These are phyloP conservation scores for Jatropha multifida DNA, from an alignment of 441 rosid genomes.

Conservation along the genomic window DNA sequence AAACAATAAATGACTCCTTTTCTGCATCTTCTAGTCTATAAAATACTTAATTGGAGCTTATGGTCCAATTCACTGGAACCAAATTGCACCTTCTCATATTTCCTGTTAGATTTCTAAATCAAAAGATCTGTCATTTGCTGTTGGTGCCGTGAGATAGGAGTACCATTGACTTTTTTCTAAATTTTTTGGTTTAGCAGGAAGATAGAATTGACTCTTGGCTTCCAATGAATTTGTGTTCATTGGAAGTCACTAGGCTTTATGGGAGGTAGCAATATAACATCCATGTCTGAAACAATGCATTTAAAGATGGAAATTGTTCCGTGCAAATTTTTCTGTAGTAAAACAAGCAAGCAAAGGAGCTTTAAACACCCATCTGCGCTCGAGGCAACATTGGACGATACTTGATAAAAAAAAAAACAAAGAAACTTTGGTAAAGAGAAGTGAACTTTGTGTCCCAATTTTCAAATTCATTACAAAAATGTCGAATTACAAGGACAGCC, in stretches of 20 bases:
- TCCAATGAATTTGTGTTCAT: background rate
- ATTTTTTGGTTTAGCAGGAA: too few relatives aligned
- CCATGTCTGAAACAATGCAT: too few relatives aligned
- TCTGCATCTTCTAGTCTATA: slow-evolving; percentile 18
- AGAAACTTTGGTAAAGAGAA: background rate
- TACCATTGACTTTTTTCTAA: too few relatives aligned
- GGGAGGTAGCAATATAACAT: background rate
- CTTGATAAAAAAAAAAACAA: background rate
- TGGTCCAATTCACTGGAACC: slow-evolving; percentile 17
- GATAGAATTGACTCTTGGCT: background rate
- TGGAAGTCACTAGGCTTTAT: too few relatives aligned
- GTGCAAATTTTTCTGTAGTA: too few relatives aligned
- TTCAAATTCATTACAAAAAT: slow-evolving; percentile 20
- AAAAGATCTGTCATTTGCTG: background rate
- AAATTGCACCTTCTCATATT: background rate
- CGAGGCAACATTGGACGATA: too few relatives aligned
- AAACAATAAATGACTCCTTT: slow-evolving; percentile 31
- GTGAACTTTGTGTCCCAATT: slow-evolving; percentile 7
- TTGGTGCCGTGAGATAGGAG: background rate
- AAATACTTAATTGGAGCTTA: slow-evolving; percentile 2
- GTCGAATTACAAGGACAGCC: slow-evolving; percentile 22
- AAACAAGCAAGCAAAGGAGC: too few relatives aligned
- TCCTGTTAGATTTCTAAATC: slow-evolving; percentile 10
- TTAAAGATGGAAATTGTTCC: too few relatives aligned
- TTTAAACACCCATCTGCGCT: too few relatives aligned